These are phyloP conservation scores for Neophaeococcomyces mojaviensis DNA, from an alignment of 2,329 filamentous ascomycete species.

Conservation along the genomic window DNA sequence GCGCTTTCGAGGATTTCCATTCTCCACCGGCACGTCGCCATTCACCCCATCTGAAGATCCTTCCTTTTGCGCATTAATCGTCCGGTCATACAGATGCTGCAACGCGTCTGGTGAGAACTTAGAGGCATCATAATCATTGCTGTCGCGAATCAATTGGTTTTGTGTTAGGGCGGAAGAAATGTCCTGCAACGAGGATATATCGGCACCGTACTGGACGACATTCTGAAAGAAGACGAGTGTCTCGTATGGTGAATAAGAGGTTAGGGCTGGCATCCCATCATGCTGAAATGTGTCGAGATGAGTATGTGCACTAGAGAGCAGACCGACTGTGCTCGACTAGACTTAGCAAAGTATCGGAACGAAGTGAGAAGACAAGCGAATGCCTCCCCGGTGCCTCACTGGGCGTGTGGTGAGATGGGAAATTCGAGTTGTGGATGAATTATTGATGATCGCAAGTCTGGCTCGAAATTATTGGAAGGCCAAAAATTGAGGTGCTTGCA, in stretches of 20 bases:
- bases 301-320: neutral
- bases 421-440: neutral
- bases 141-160: constrained; percentile 64
- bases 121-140: constrained; percentile 62
- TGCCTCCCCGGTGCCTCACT: neutral
- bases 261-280: constrained; percentile 50
- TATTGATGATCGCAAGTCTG: constrained; percentile 6
- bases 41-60: constrained; percentile 27
- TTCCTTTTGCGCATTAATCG: constrained; percentile 58
- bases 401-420: neutral
- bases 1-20: constrained; percentile 57
- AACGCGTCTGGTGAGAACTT: constrained; percentile 72
- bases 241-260: constrained; percentile 75
- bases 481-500: neutral
- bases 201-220: constrained; percentile 60
- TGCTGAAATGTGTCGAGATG: constrained; percentile 13
- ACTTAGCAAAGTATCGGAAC: constrained; percentile 16
- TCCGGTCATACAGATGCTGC: constrained; percentile 66
- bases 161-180: constrained; percentile 68
- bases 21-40: constrained; percentile 24
- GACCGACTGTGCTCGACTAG: neutral
- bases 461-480: constrained; percentile 8
- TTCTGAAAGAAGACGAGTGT: constrained; percentile 78
- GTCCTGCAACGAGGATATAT: constrained; percentile 57
- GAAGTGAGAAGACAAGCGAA: constrained; percentile 25